Conservation (phyloP, 139 green algal species). For the Tetraselmis chui region DNA sequence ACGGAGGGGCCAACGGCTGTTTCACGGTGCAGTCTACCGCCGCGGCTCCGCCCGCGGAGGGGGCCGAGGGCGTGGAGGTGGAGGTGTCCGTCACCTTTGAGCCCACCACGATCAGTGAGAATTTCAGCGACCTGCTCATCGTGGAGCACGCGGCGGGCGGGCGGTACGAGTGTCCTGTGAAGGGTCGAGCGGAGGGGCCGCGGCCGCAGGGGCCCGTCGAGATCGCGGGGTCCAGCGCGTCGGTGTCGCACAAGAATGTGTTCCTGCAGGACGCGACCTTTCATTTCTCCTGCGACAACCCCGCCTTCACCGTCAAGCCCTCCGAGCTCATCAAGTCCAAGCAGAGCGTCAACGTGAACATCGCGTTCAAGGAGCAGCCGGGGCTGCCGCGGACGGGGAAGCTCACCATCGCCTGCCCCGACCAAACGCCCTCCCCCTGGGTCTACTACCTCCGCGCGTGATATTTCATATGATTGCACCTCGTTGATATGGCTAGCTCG, state of each 20-base stretch:
- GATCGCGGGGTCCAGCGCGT: slow-evolving; percentile 27
- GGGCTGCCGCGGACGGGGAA: slow-evolving; percentile 42
- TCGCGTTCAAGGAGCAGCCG: slow-evolving; percentile 48
- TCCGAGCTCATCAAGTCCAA: slow-evolving; percentile 58
- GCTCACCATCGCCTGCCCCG: slow-evolving; percentile 63
- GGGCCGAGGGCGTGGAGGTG: slow-evolving; percentile 42
- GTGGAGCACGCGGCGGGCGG: slow-evolving; percentile 38
- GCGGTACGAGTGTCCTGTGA: slow-evolving; percentile 57
- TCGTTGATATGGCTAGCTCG: too few species aligned
- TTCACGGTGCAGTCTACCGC: slow-evolving; percentile 35
- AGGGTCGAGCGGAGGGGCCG: slow-evolving; percentile 56
- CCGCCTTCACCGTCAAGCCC: slow-evolving; percentile 52
- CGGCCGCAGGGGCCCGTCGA: slow-evolving; percentile 69
- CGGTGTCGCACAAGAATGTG: slow-evolving; percentile 68
- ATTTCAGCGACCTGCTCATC: slow-evolving; percentile 48
- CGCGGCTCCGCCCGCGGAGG: slow-evolving; percentile 18
- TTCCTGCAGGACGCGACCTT: slow-evolving; percentile 60
- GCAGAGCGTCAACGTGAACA: slow-evolving; percentile 43
- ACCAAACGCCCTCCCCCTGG: slow-evolving; percentile 47
- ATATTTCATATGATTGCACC: too few species aligned
- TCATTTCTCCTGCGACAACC: slow-evolving; percentile 63
- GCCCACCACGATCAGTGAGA: slow-evolving; percentile 54
- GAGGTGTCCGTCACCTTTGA: slow-evolving; percentile 64
- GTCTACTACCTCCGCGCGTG: slow-evolving; percentile 76
- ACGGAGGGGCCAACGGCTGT: slow-evolving; percentile 5